A percentile compares a stretch with the other conserved stretches of the same genome.
Conservation (phyloP, 495 filamentous ascomycete genomes). For the Cercophora samala region DNA sequence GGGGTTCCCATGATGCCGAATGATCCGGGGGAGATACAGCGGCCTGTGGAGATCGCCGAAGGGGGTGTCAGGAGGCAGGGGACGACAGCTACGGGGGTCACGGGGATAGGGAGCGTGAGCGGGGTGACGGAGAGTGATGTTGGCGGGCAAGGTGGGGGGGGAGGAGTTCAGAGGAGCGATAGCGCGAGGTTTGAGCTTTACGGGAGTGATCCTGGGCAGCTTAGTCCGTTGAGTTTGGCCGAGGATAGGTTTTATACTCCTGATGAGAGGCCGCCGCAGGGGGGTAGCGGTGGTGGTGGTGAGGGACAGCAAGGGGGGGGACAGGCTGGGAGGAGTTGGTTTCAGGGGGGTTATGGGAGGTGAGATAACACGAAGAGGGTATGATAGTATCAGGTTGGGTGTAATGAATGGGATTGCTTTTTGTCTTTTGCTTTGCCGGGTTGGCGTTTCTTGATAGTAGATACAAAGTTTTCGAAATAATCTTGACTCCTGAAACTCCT, state of each 20-base stretch:
- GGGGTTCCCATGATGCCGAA: not conserved
- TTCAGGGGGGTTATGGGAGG: not conserved
- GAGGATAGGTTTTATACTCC: constrained; percentile 1
- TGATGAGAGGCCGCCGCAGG: not conserved
- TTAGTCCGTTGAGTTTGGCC: not conserved
- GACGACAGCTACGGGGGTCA: constrained; percentile 2
- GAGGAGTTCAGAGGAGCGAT: not conserved
- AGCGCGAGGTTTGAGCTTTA: constrained; percentile 30
- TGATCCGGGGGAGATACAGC: not conserved
- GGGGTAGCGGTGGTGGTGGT: not conserved
- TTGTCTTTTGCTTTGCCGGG: not conserved
- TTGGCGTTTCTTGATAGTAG: not conserved
- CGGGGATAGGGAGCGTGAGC: constrained; percentile 34
- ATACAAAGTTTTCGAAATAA: not conserved
- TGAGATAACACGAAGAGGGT: not conserved
- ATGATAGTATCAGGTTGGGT: not conserved
- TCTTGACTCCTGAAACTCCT: not conserved
- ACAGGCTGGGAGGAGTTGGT: not conserved
- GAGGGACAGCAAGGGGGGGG: not conserved
- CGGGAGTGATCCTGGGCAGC: constrained; percentile 21
- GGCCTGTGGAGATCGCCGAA: not conserved
- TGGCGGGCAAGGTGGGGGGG: not conserved
- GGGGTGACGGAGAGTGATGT: constrained; percentile 20
- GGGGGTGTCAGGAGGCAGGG: not conserved
- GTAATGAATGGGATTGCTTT: not conserved